phyloP scores from a whole-genome alignment of 2,329 filamentous ascomycete species.

The Ascochyta koolunga region DNA sequence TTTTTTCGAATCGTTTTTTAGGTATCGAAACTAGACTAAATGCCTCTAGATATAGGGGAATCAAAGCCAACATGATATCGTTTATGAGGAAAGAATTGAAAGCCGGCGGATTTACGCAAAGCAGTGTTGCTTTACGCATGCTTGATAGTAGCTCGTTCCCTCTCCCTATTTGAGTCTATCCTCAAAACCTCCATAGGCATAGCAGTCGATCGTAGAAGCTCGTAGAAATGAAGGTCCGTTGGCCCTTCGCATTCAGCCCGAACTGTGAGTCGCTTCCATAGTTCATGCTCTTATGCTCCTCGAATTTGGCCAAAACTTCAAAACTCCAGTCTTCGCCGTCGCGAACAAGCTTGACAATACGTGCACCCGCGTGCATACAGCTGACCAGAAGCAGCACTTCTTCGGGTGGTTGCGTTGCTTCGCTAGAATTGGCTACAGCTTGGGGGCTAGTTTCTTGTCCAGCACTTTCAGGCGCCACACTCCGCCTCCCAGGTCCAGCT shows the following conservation, averaged over 20 bases:
- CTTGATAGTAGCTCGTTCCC: too few relatives aligned
- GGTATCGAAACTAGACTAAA: too few relatives aligned
- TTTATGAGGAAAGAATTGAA: too few relatives aligned
- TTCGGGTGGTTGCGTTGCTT: slow-evolving; percentile 22
- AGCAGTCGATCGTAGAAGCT: slow-evolving; percentile 78
- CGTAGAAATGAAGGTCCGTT: slow-evolving; percentile 65
- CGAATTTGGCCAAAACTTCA: slow-evolving; percentile 71
- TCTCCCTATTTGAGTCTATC: not conserved
- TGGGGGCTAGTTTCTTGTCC: slow-evolving; percentile 21
- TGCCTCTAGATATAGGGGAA: too few relatives aligned
- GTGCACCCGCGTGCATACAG: slow-evolving; percentile 89
- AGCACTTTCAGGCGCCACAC: slow-evolving; percentile 85
- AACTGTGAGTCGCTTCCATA: slow-evolving; percentile 79
- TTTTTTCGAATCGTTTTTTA: too few relatives aligned
- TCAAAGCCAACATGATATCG: too few relatives aligned
- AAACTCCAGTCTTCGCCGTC: slow-evolving; percentile 61
- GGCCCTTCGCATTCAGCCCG: slow-evolving; percentile 26
- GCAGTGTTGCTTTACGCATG: too few relatives aligned
- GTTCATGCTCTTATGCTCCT: slow-evolving; percentile 92
- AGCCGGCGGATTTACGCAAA: too few relatives aligned
- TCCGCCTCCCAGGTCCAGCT: slow-evolving; percentile 73
- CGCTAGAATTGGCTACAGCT: slow-evolving; percentile 21
- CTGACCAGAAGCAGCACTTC: slow-evolving; percentile 65
- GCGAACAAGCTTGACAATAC: slow-evolving; percentile 61
- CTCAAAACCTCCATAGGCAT: slow-evolving; percentile 64